A percentile compares a stretch with the other conserved stretches of the same genome.
phyloP scores from a whole-genome alignment of 495 filamentous ascomycete species.

The Hypoxylon lenormandii region DNA sequence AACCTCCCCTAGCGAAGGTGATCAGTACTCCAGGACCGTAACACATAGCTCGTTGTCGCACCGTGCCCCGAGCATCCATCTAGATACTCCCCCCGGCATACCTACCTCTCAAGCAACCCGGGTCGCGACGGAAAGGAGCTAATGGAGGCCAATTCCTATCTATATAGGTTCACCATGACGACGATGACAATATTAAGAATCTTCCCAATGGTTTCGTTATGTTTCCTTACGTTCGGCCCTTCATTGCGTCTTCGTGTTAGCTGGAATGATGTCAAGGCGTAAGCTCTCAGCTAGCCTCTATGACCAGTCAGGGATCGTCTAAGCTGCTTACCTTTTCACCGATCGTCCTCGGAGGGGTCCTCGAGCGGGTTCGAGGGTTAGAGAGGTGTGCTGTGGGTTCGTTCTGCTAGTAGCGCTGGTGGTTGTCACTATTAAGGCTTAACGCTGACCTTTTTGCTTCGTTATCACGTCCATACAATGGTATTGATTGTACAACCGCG shows the following conservation, averaged over 20 bases:
- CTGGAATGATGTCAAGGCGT: conserved; percentile 43
- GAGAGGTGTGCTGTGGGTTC: conserved; percentile 12
- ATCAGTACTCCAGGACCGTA: conserved; percentile 20
- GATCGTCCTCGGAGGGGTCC: conserved; percentile 6
- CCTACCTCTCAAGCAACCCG: background rate
- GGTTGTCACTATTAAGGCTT: conserved; percentile 25
- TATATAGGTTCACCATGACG: background rate
- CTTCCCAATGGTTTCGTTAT: conserved; percentile 17
- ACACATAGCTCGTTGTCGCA: conserved; percentile 33
- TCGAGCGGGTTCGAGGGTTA: background rate
- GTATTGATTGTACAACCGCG: conserved; percentile 21
- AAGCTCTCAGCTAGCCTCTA: conserved; percentile 39
- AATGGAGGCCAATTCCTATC: background rate
- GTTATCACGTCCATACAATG: background rate
- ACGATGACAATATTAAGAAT: conserved; percentile 17
- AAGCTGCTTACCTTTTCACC: conserved; percentile 34
- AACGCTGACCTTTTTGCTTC: conserved; percentile 4
- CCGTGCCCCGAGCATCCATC: conserved; percentile 17
- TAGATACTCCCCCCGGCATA: no score
- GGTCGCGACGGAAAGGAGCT: background rate
- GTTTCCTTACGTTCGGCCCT: conserved; percentile 9
- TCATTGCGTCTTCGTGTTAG: conserved; percentile 24
- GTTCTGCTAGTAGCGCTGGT: conserved; percentile 26
- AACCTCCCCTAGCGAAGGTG: conserved; percentile 11
- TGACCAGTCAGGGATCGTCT: background rate